Percentiles rank a stretch among this genome's conserved stretches.
These are phyloP conservation scores for Phytophthora syringae DNA, from an alignment of 352 stramenopile genomes.

Conservation along the genomic window DNA sequence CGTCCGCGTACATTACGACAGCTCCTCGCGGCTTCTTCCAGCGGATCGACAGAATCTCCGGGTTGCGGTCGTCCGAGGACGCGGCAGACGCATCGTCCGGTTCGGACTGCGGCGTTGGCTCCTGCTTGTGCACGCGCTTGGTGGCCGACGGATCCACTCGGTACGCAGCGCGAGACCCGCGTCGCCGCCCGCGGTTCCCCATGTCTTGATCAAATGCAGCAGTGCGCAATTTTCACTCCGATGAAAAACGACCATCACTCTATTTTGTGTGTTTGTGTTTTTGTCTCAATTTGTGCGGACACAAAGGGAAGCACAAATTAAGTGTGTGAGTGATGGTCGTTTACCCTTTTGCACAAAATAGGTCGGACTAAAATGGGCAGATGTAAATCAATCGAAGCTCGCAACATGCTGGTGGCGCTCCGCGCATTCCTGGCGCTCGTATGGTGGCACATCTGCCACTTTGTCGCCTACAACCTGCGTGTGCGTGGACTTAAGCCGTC, in stretches of 20 bases:
- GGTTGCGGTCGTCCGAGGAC: conserved; percentile 11
- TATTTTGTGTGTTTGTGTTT: no score
- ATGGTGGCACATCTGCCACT: conserved; percentile 75
- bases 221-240: conserved; percentile 3
- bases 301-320: no score
- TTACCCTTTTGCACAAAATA: not conserved
- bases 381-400: no score
- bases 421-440: conserved; percentile 66
- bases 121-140: conserved; percentile 26
- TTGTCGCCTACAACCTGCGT: conserved; percentile 47
- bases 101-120: conserved; percentile 21
- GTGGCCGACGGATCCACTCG: conserved; percentile 27
- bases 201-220: conserved; percentile 38
- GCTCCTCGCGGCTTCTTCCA: conserved; percentile 51
- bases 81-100: conserved; percentile 11
- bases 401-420: conserved; percentile 46
- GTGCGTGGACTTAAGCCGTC: conserved; percentile 56
- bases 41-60: conserved; percentile 60
- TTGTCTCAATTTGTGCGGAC: no score
- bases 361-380: not conserved
- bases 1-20: conserved; percentile 69
- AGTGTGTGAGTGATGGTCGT: not conserved
- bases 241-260: conserved; percentile 12
- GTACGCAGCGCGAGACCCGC: conserved; percentile 34
- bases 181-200: conserved; percentile 71